Evolutionary conservation across 805 yeast genomes (phyloP).

Genomic region (Metschnikowia peoriensis): DNA sequence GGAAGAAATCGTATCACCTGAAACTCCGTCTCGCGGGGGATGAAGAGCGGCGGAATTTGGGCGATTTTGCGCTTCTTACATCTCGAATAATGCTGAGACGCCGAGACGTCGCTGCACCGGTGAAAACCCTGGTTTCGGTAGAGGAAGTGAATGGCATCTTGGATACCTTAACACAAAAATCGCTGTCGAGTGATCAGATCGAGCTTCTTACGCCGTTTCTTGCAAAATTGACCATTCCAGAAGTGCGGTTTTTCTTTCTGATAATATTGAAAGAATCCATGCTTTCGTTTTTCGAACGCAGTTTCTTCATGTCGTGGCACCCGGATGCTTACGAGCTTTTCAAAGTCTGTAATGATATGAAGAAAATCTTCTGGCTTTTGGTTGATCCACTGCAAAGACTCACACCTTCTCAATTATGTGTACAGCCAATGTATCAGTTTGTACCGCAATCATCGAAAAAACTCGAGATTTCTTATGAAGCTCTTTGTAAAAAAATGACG

Average conservation of each 20-base stretch:
- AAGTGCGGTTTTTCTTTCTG: constrained; percentile 66
- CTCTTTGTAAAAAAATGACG: constrained; percentile 47
- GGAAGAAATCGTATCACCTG: constrained; percentile 39
- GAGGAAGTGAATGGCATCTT: constrained; percentile 29
- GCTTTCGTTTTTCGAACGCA: constrained; percentile 60
- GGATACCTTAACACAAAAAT: constrained; percentile 27
- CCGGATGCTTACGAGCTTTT: constrained; percentile 70
- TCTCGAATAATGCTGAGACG: constrained; percentile 52
- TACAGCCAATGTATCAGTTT: constrained; percentile 55
- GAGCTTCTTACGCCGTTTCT: constrained; percentile 50
- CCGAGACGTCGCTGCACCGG: constrained; percentile 45
- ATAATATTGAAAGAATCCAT: constrained; percentile 59
- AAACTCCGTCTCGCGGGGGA: constrained; percentile 43
- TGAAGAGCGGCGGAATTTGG: constrained; percentile 26
- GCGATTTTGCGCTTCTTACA: constrained; percentile 47
- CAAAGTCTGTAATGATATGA: constrained; percentile 63
- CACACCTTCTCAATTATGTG: constrained; percentile 35
- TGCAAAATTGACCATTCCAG: constrained; percentile 54
- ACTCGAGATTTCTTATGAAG: constrained; percentile 47
- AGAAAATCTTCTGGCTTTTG: constrained; percentile 55
- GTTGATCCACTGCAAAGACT: constrained; percentile 49
- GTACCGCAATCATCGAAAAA: constrained; percentile 74
- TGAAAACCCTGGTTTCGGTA: constrained; percentile 23
- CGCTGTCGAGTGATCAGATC: constrained; percentile 36
- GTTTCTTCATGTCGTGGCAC: constrained; percentile 65